Base-by-base conservation (phyloP, 2,329 filamentous ascomycete genomes). In the Epichloe bromicola region DNA sequence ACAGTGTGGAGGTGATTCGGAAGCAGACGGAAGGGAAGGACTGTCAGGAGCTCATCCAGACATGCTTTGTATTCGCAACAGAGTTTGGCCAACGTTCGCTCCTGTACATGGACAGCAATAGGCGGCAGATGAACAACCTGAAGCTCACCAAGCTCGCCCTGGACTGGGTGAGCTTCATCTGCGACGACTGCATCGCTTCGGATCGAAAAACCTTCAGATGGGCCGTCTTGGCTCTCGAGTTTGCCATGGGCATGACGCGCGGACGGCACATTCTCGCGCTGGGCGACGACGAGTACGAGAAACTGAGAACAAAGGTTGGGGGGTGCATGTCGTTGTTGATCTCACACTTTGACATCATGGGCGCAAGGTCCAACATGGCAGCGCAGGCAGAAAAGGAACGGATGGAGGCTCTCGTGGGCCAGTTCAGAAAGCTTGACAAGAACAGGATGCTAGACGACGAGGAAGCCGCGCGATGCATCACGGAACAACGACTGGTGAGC, bases 261-360 rank as follows among this genome's bases (percentile, higher is more conserved):
- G 93, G 93, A 11, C 84, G 90, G 53, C 90, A 95, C 60, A 94
- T 98, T 46, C 70, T 98, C n/a, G 87, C 85, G 1, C 82, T 98
- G 53, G 88, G 85, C 40, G 88, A 95, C 53, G 80, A 85, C 40
- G 91, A 98, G 62, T 98, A 95, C 64, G 79, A 83, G 5, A 82
- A 78, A 56, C 73, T 98, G 55, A 80, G 91, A 43, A 76, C 81
- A 52, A 97, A 96, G 67, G 93, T 98, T 5, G 89, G 89, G 8
- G 91, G 91, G 0, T 98, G 93, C 67, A 98, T 98, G 93, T 90
- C 88, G 19, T 77, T 98, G 23, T 75, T 98, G 46, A 97, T 98
- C 58, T 96, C 90, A 10, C 93, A 98, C 67, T 98, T 98, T 61
- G 93, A 98, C 66, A 97, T 98, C 67, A 95, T 98, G 86, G 93